Base-by-base conservation (phyloP, 2,329 filamentous ascomycete genomes). In the Fusarium sp. region DNA sequence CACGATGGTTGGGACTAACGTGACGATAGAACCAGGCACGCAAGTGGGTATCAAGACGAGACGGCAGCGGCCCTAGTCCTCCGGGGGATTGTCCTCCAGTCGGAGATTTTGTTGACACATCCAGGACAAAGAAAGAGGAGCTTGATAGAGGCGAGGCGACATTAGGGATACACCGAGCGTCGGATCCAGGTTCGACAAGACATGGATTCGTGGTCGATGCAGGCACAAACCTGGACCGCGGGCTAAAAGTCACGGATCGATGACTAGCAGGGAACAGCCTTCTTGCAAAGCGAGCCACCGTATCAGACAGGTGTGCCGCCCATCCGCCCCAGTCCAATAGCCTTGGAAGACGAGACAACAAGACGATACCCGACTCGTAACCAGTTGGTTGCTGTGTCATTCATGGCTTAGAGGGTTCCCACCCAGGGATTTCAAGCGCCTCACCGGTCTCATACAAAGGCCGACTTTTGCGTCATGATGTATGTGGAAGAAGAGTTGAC, bases 161-260 rank as follows among this genome's bases (percentile, higher is more conserved):
- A 35, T 37, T 35, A 37, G 58, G n/a, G 7, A 8, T 27, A 66
- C 68, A 32, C 68, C 68, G 3, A 63, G 64, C 40, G 64, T 60
- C 45, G 27, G 30, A 58, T 47, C 8, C 4, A 17, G 10, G 10
- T 17, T 38, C 15, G 15, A 20, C 22, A 6, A 14, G 9, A 56
- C 43, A 60, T 68, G 66, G 54, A 68, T 56, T 35, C 38, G 27
- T n/a, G 58, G 64, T 43, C 35, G 52, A 69, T 45, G 63, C 67
- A 63, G 58, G 63, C 64, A 63, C 50, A 38, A 38, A 38, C 20
- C 56, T 27, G 11, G 33, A 25, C 32, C 32, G 35, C 15, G n/a
- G 33, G 22, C 56, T 25, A 59, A 40, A 37, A 35, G 11, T 20
- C 35, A 40, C 25, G 14, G 33, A 59, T 12, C 15, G 35, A 38